Base-by-base conservation (phyloP, 2,329 filamentous ascomycete genomes). In the Onygena corvina region DNA sequence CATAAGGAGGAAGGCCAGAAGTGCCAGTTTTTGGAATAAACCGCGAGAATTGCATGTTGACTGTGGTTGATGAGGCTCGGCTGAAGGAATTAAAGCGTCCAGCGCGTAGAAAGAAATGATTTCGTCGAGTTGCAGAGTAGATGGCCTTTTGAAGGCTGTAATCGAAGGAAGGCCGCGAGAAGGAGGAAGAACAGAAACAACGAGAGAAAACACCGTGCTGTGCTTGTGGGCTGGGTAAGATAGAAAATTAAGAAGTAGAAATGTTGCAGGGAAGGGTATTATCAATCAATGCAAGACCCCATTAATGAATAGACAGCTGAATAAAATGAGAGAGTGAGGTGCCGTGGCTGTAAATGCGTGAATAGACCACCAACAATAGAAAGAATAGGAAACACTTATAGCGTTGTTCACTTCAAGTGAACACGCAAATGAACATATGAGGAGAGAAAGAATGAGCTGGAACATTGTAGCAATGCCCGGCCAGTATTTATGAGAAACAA, bases 1-100 rank as follows among this genome's bases (percentile, higher is more conserved):
- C 66, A 53, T 69, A 69, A 35, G 66, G 65, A 31, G 67, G 67
- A 9, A 68, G 65, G 27, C 31, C 45, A 34, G 33, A 21, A 6
- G 47, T 40, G 25, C 29, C 29, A 14, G 50, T 11, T 16, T 46
- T 48, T 12, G 51, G 51, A 38, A 53, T 53, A 47, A 64, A 60
- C 52, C 57, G 57, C 48, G 58, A 58, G 48, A 67, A 64, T n/a
- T 61, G 29, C 64, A 67, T 66, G 18, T 27, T 56, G 53, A 20
- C 21, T 44, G 18, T 18, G 44, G 30, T 25, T 12, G 18, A 36
- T 11, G 33, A 18, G 42, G 9, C n/a, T 38, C 9, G 18, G 50
- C 36, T 31, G 11, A 33, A 12, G 31, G 25, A 34, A 3, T 18
- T 47, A 47, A 47, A 14, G 45, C 45, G 45, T 21, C 45, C 45